Base-by-base conservation (phyloP, 176 grass and related monocot species). In the Zea luxurians region DNA sequence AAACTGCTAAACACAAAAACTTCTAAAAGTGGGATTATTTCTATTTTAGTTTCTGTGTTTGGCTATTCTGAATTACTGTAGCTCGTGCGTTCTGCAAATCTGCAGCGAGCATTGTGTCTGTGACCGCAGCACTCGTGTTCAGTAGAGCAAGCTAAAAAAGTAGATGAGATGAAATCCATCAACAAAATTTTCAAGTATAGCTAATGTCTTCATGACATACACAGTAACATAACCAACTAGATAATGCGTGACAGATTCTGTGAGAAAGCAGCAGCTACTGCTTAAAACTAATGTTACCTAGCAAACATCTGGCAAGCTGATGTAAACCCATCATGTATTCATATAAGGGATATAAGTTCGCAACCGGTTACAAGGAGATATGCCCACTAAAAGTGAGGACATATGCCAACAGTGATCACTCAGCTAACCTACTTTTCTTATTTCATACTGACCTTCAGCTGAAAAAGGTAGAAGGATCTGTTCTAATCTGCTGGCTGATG, bases 361-460 rank as follows among this genome's bases (percentile, higher is more conserved):
- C 76, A 41, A 59, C 12, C 16, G 27, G 59, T 76, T 85, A 81
- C 82, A 89, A 74, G 86, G 63, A 88, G 62, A 70, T 42, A 89
- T 85, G 81, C 68, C 81, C 86, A 76, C 68, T 81, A 89, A 89
- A 89, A 89, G 67, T 73, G 67, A 78, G 87, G 87, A 82, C 83
- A 82, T 81, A 81, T 61, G 78, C 73, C 67, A 71, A 78, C 73
- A 82, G 61, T 82, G 66, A 78, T 82, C 50, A 71, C 72, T 82
- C 76, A 55, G 73, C 83, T 85, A 89, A 89, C 68, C 78, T 85
- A 82, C 7, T 53, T 81, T 69, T 82, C 11, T 85, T 89, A 85
- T 89, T 88, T 89, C 66, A 89, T 66, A 89, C 64, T 73, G 82
- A 78, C 61, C 87, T 89, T 89, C 73, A 82, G 78, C 73, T 70